Base-by-base conservation (phyloP, 208 protist genomes). In the Angomonas deanei region DNA sequence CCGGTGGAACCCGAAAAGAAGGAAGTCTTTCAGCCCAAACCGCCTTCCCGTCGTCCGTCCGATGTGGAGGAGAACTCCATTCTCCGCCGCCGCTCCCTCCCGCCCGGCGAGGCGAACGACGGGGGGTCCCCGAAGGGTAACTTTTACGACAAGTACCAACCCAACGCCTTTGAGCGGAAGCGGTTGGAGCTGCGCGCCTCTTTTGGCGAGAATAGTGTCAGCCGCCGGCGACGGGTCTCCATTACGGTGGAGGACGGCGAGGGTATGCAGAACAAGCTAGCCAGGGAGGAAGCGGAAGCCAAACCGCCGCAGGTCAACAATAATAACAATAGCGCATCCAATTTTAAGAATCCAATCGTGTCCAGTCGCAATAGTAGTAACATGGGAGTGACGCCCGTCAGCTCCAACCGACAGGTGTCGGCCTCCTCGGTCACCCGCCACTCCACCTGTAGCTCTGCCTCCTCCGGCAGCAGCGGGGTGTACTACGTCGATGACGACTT, bases 201-300 rank as follows among this genome's bases (percentile, higher is more conserved):
- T 13, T 50, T 50, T 50, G 42, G 42, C 17, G 42, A 50, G 42
- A 50, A 50, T n/a, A 50, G 42, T 50, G 23, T 50, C n/a, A n/a
- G n/a, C 8, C 42, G 42, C 8, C 42, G 42, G 5, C 42, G 42
- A 26, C 42, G 42, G 19, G 42, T 50, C 8, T 50, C 42, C 23
- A 50, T 50, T 50, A 50, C n/a, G n/a, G n/a, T n/a, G n/a, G n/a
- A n/a, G n/a, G n/a, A n/a, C n/a, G n/a, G n/a, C n/a, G n/a, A n/a
- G n/a, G n/a, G n/a, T n/a, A n/a, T n/a, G n/a, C n/a, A n/a, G n/a
- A n/a, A n/a, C n/a, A n/a, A n/a, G n/a, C n/a, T n/a, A n/a, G n/a
- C 13, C 19, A 50, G 13, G 13, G 42, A 50, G 13, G 42, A 19
- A 50, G 42, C 13, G 3, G 23, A 10, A 10, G 23, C 8, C 42